These are phyloP conservation scores for Akanthomyces uredinophilus DNA, from an alignment of 2,329 filamentous ascomycete species.

Conservation along the genomic window DNA sequence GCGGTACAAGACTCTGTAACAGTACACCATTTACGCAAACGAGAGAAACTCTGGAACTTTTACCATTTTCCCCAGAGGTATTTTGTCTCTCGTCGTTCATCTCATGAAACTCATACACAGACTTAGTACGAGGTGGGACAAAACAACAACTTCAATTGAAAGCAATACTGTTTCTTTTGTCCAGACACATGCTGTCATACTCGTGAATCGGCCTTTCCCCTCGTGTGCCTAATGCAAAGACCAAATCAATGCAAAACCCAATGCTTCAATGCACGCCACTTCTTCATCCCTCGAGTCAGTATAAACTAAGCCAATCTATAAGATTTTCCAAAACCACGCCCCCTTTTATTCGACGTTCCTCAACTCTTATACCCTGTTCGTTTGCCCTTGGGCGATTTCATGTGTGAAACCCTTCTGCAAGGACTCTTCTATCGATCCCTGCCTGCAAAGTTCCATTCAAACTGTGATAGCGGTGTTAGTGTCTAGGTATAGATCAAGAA, in stretches of 20 bases:
- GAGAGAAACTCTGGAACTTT: not conserved
- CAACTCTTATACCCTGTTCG: not conserved
- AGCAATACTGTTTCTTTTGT: slow-evolving; percentile 7
- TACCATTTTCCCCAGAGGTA: too few relatives aligned
- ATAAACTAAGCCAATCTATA: slow-evolving; percentile 1
- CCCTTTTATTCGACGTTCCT: not conserved
- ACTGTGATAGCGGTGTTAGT: slow-evolving; percentile 35
- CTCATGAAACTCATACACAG: not conserved
- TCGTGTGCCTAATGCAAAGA: not conserved
- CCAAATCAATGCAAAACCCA: not conserved
- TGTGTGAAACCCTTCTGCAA: not conserved
- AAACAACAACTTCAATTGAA: not conserved
- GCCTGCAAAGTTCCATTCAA: slow-evolving; percentile 59
- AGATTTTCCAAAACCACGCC: not conserved
- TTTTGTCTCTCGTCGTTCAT: not conserved
- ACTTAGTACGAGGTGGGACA: not conserved
- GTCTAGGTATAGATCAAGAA: not conserved
- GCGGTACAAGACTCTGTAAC: slow-evolving; percentile 8
- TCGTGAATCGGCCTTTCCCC: not conserved
- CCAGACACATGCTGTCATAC: not conserved
- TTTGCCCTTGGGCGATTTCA: not conserved
- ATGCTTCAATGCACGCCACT: not conserved
- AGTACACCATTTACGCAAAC: slow-evolving; percentile 3
- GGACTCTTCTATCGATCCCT: slow-evolving; percentile 46
- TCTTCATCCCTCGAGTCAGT: not conserved